Conservation (phyloP, 176 grass and related monocot species). For the Zea mays region Zm-B73-REFERENCE-NAM-5.0 NC_050104.1:16442001-16442500, state of each 20-base stretch:
- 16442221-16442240: conserved; percentile 3
- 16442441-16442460: neutral
- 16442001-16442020: conserved; percentile 43
- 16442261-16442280: conserved; percentile 46
- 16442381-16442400: neutral
- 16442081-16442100: conserved; percentile 93
- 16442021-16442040: conserved; percentile 39
- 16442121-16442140: conserved; percentile 51
- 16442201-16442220: neutral
- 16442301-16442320: conserved; percentile 61
- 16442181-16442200: neutral
- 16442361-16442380: neutral
- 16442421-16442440: neutral
- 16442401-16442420: neutral
- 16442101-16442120: conserved; percentile 69
- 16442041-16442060: conserved; percentile 38
- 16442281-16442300: conserved; percentile 75
- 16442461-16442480: neutral
- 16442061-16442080: conserved; percentile 53
- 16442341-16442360: neutral
- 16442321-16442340: conserved; percentile 33
- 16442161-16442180: neutral
- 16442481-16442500: neutral
- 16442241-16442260: conserved; percentile 47
- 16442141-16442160: neutral